A percentile compares a stretch with the other conserved stretches of the same genome.
These are phyloP conservation scores for Cryphonectria naterciae DNA, from an alignment of 2,329 filamentous ascomycete species.

Conservation along the genomic window DNA sequence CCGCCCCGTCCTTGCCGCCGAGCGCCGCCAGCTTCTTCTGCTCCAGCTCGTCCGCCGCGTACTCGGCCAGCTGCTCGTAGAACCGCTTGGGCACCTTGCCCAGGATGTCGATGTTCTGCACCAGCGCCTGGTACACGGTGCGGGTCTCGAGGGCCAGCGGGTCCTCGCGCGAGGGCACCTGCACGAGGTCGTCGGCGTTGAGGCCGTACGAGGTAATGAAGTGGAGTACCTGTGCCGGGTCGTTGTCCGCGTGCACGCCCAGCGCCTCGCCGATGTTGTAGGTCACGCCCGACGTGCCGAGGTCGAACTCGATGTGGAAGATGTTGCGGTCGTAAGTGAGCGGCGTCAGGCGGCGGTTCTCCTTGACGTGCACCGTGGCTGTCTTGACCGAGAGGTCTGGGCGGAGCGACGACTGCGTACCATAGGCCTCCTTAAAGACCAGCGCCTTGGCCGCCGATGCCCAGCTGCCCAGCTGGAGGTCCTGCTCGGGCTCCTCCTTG, in stretches of 20 bases:
- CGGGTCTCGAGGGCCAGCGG: slow-evolving; percentile 76
- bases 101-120: slow-evolving; percentile 95
- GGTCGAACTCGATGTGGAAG: slow-evolving; percentile 99
- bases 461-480: slow-evolving; percentile 72
- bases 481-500: slow-evolving; percentile 73
- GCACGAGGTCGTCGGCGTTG: slow-evolving; percentile 81
- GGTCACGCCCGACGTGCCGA: slow-evolving; percentile 85
- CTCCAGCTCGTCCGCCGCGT: slow-evolving; percentile 80
- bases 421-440: slow-evolving; percentile 92
- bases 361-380: slow-evolving; percentile 85
- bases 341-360: slow-evolving; percentile 92
- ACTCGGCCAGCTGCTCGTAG: slow-evolving; percentile 90
- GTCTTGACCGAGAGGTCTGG: slow-evolving; percentile 89
- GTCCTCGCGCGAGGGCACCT: slow-evolving; percentile 86
- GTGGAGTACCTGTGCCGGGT: slow-evolving; percentile 73
- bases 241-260: slow-evolving; percentile 94
- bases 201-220: slow-evolving; percentile 93
- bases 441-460: slow-evolving; percentile 84
- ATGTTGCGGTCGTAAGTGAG: slow-evolving; percentile 93
- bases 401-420: slow-evolving; percentile 72
- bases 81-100: slow-evolving; percentile 97
- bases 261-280: slow-evolving; percentile 98
- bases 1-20: slow-evolving; percentile 76
- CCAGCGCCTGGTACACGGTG: slow-evolving; percentile 87
- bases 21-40: slow-evolving; percentile 79